Evolutionary conservation across 192 early-diverging fungal genomes (phyloP).

Genomic region (Allomyces javanicus): DNA sequence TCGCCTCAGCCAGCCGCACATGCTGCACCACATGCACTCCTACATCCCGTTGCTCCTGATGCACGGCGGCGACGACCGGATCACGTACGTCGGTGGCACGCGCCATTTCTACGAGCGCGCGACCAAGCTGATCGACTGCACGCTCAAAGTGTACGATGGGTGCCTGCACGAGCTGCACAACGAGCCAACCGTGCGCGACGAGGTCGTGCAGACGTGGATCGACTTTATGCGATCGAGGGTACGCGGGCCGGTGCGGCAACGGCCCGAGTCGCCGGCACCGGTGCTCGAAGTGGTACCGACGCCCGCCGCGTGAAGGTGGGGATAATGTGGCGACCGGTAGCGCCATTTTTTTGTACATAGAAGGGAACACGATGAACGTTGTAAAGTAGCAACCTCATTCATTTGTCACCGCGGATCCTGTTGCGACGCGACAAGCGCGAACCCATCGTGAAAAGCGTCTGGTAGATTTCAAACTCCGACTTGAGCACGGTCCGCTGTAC

Average conservation of each 20-base stretch:
- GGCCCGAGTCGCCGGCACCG: no score
- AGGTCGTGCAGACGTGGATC: background rate
- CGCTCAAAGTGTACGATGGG: background rate
- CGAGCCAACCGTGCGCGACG: background rate
- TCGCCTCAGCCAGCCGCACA: background rate
- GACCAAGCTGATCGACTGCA: background rate
- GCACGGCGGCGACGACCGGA: background rate
- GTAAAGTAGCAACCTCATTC: no score
- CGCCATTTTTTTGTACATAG: no score
- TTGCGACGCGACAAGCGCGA: no score
- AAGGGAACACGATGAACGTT: no score
- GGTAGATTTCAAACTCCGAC: no score
- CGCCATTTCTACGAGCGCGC: background rate
- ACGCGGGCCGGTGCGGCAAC: background rate
- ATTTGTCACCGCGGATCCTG: no score
- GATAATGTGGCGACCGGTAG: no score
- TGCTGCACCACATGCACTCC: background rate
- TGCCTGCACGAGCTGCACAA: background rate
- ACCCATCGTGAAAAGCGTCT: no score
- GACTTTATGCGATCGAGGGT: background rate
- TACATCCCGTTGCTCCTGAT: background rate
- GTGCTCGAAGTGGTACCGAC: no score
- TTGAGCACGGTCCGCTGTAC: no score
- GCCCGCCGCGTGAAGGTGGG: no score
- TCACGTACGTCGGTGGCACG: background rate